Conservation (phyloP, 345 rosid species). For the Dipteronia dyeriana region DNA sequence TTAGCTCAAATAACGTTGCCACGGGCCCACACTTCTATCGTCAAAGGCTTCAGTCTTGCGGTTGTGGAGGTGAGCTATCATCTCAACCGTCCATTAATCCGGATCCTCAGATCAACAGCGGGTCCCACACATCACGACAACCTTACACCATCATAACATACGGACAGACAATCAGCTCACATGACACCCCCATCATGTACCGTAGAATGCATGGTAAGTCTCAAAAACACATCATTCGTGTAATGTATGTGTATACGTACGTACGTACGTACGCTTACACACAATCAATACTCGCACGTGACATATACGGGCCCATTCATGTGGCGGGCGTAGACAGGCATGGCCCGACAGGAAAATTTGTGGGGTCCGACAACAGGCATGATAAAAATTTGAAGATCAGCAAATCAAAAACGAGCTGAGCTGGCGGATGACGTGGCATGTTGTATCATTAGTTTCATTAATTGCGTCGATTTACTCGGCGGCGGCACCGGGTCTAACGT, state of each 20-base stretch:
- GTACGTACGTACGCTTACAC: not conserved
- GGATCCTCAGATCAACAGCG: constrained; percentile 9
- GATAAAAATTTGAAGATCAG: not conserved
- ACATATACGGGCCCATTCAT: too few relatives aligned
- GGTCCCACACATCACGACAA: not conserved
- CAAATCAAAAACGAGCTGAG: not conserved
- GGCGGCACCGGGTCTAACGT: constrained; percentile 19
- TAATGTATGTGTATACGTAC: not conserved
- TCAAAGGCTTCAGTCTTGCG: constrained; percentile 2
- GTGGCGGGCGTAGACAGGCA: too few relatives aligned
- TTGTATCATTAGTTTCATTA: constrained; percentile 4
- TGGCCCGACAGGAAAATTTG: too few relatives aligned
- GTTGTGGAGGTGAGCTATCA: not conserved
- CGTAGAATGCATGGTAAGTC: not conserved
- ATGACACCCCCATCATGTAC: not conserved
- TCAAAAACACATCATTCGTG: not conserved
- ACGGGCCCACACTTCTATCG: constrained; percentile 5
- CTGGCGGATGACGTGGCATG: constrained; percentile 22
- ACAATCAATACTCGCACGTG: too few relatives aligned
- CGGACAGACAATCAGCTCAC: not conserved
- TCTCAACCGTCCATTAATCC: constrained; percentile 15
- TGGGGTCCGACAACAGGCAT: too few relatives aligned
- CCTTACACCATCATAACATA: not conserved
- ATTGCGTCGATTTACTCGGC: constrained; percentile 21
- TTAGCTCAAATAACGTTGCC: too few relatives aligned